Percentiles rank a stretch among this genome's conserved stretches.
Evolutionary conservation across 306 rosid species (phyloP).

Genomic region (Rosa rugosa): DNA sequence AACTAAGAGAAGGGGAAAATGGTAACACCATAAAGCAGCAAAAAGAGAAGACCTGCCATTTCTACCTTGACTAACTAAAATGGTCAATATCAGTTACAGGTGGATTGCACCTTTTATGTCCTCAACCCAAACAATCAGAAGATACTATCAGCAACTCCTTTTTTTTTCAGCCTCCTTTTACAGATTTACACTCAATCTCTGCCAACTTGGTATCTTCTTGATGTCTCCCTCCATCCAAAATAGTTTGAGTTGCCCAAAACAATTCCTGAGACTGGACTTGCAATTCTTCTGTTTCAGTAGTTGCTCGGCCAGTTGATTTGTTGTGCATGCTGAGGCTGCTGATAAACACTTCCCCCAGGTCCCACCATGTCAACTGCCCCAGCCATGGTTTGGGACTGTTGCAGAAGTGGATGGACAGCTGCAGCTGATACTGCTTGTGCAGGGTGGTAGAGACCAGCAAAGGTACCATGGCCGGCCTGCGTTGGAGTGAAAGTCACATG

Average conservation of each 20-base stretch:
- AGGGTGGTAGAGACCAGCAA: slow-evolving; percentile 86
- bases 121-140: slow-evolving; percentile 72
- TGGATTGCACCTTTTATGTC: slow-evolving; percentile 74
- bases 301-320: slow-evolving; percentile 94
- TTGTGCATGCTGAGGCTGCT: slow-evolving; percentile 86
- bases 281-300: slow-evolving; percentile 57
- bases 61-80: slow-evolving; percentile 67
- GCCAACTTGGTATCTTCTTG: slow-evolving; percentile 49
- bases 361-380: slow-evolving; percentile 96
- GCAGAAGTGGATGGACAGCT: slow-evolving; percentile 84
- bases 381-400: slow-evolving; percentile 90
- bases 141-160: slow-evolving; percentile 44
- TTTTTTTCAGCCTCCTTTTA: slow-evolving; percentile 44
- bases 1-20: slow-evolving; percentile 45
- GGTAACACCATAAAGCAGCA: slow-evolving; percentile 53
- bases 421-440: slow-evolving; percentile 83
- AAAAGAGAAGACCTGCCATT: slow-evolving; percentile 55
- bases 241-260: slow-evolving; percentile 50
- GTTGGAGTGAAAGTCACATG: slow-evolving; percentile 87
- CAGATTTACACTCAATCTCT: slow-evolving; percentile 47
- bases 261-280: slow-evolving; percentile 40
- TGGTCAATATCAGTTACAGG: slow-evolving; percentile 79
- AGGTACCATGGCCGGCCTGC: slow-evolving; percentile 83
- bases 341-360: slow-evolving; percentile 88
- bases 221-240: slow-evolving; percentile 49